Evolutionary conservation across 129 eudicot species (phyloP).

Genomic region (Centaurea solstitialis): DNA sequence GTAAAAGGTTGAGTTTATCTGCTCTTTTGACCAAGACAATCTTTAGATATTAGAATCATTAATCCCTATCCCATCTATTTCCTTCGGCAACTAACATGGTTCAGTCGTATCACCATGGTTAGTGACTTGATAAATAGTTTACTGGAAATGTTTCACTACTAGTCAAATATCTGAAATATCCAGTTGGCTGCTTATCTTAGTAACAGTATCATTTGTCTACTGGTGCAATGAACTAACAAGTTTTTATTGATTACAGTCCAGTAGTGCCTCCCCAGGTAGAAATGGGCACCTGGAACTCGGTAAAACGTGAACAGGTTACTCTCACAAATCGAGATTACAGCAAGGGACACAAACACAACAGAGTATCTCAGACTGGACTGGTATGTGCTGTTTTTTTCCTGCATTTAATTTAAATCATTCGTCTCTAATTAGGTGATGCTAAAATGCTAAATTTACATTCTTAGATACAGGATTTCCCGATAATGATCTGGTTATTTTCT

Average conservation of each 20-base stretch:
- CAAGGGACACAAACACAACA: slow-evolving; percentile 41
- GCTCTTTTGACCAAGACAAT: neutral
- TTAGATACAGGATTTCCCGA: neutral
- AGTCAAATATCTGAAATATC: neutral
- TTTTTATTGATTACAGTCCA: slow-evolving; percentile 29
- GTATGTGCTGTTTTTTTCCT: slow-evolving; percentile 33
- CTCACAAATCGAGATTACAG: slow-evolving; percentile 22
- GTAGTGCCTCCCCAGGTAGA: slow-evolving; percentile 48
- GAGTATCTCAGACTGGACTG: slow-evolving; percentile 41
- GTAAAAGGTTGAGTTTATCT: neutral
- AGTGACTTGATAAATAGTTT: slow-evolving; percentile 2
- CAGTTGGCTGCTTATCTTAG: neutral
- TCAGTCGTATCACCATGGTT: neutral
- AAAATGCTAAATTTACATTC: neutral
- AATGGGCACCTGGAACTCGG: slow-evolving; percentile 73
- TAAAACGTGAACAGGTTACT: slow-evolving; percentile 50
- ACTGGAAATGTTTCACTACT: neutral
- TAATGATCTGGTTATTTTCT: neutral
- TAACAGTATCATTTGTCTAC: neutral
- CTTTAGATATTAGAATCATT: neutral
- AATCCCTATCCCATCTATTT: neutral
- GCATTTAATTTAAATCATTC: slow-evolving; percentile 7
- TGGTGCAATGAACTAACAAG: slow-evolving; percentile 11
- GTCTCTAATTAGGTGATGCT: slow-evolving; percentile 1
- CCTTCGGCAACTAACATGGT: neutral